Percentiles rank a stretch among this genome's conserved stretches.
Conservation (phyloP, 2,329 filamentous ascomycete genomes). For the Fusarium anguioides region DNA sequence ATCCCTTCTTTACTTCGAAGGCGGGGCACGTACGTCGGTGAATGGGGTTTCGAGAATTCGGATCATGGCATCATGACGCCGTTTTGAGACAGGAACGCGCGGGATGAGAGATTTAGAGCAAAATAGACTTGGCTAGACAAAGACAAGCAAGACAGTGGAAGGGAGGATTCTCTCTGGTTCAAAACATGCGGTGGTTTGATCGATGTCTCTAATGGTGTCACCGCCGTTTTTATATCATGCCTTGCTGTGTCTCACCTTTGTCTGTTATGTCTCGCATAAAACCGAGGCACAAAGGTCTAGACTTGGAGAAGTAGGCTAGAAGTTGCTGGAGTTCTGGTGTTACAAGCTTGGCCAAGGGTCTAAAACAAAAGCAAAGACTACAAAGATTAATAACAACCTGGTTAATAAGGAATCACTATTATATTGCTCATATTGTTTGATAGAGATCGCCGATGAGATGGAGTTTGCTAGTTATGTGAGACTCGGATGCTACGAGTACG, state of each 20-base stretch:
- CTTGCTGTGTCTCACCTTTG: conserved; percentile 32
- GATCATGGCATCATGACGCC: conserved; percentile 13
- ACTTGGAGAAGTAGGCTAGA: conserved; percentile 25
- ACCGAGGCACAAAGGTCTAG: conserved; percentile 6
- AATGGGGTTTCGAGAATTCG: conserved; percentile 5
- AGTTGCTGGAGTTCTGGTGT: conserved; percentile 21
- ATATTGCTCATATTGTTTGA: neutral
- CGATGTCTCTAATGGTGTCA: conserved; percentile 28
- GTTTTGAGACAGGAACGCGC: conserved; percentile 17
- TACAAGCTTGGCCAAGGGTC: neutral
- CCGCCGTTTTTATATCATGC: conserved; percentile 36
- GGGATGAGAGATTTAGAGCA: conserved; percentile 5
- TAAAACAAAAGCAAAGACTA: conserved; percentile 18
- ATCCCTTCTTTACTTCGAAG: conserved; percentile 79
- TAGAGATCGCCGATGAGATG: conserved; percentile 1
- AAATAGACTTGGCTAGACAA: conserved; percentile 30
- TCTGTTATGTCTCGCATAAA: conserved; percentile 20
- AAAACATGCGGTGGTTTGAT: conserved; percentile 25
- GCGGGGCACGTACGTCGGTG: conserved; percentile 43
- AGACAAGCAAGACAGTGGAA: no score
- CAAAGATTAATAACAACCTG: conserved; percentile 3
- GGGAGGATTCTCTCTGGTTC: conserved; percentile 21
- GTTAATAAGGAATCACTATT: neutral
- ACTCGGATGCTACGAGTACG: no score
- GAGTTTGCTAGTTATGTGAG: no score